phyloP scores from a whole-genome alignment of 345 rosid genomes.

The Fremontodendron californicum region DNA sequence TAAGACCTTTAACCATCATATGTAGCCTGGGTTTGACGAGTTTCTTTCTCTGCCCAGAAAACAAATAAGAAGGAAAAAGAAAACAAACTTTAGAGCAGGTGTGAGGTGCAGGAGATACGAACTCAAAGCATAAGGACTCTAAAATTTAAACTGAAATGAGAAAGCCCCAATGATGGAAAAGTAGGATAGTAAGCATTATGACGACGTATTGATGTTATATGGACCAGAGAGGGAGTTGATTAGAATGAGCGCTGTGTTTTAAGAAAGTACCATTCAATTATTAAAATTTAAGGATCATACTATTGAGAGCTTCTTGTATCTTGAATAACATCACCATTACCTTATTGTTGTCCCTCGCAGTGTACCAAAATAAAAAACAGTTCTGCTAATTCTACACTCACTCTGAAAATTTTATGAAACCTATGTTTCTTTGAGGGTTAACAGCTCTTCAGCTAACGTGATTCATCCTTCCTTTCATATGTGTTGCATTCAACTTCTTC shows the following conservation, averaged over 20 bases:
- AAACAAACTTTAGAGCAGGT: not conserved
- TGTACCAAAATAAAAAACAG: not conserved
- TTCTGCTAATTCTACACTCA: not conserved
- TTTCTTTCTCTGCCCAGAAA: not conserved
- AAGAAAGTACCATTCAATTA: not conserved
- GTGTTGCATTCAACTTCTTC: not conserved
- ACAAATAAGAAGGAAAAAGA: not conserved
- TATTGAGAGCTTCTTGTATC: too few species aligned
- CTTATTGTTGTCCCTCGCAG: not conserved
- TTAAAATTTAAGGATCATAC: not conserved
- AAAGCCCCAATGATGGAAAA: not conserved
- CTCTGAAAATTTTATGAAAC: not conserved
- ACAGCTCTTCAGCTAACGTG: not conserved
- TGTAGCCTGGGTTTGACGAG: not conserved
- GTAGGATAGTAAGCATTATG: not conserved
- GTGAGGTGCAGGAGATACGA: not conserved
- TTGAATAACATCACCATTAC: too few species aligned
- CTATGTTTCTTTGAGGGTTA: not conserved
- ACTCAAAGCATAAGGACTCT: not conserved
- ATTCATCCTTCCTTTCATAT: not conserved
- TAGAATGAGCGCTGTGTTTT: not conserved
- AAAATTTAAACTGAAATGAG: not conserved
- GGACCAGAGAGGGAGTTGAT: not conserved
- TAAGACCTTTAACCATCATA: not conserved
- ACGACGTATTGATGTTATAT: not conserved